Base-by-base conservation (phyloP, 2,329 filamentous ascomycete species). In the Pseudonectria foliicola region DNA sequence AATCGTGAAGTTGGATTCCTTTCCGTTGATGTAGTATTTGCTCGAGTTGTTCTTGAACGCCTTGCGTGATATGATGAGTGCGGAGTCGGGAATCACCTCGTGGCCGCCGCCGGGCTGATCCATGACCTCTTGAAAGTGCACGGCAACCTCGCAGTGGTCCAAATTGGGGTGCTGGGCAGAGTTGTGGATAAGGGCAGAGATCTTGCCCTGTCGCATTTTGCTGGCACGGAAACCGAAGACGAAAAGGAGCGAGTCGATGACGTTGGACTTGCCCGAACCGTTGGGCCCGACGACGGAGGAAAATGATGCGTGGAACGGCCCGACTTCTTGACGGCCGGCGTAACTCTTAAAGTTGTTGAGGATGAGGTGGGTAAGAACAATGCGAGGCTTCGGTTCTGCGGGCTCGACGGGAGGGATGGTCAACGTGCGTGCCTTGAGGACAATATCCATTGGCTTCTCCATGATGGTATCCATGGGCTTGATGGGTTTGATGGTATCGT, bases 331-430 rank as follows among this genome's bases (percentile, higher is more conserved):
- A 42, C 85, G 73, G 4, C 92, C 92, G 12, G 92, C 92, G 59
- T 98, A 98, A 66, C 90, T 96, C 68, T 98, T 98, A 77, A 98
- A 98, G 62, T 98, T 98, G 46, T 78, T 93, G 49, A 98, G 72
- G 40, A 94, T 80, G 31, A 98, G 70, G 56, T 95, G 87, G 13
- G 86, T 92, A 46, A 98, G 90, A 35, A 96, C 90, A 45, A 92
- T 89, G 34, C 92, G 83, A 34, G 87, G 70, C 58, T 89, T 94
- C 2, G 88, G 85, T 1, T 75, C 80, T 1, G 74, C 76, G 16
- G 86, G 78, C 57, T 94, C 85, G 28, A 85, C 76, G n/a, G 78
- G 64, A 0, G 75, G 73, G 16, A 79, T 68, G 2, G 77, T 71
- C 53, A 82, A 68, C 24, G 82, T 83, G 40, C 89, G 80, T 31